Evolutionary conservation across 768 basidiomycete species (phyloP).

Genomic region (Mycena metata): DNA sequence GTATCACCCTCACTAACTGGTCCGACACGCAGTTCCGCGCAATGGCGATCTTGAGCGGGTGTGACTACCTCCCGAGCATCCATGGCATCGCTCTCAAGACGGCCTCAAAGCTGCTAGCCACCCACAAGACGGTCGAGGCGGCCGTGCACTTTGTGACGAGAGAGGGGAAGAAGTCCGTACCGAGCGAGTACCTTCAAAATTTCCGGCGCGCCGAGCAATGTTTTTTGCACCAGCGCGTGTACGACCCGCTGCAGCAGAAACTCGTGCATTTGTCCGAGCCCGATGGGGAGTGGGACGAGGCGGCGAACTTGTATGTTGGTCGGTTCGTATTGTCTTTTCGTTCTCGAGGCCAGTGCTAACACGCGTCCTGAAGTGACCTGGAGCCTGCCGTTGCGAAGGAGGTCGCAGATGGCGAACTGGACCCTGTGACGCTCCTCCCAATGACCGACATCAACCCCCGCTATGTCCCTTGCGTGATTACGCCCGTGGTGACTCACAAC

Average conservation of each 20-base stretch:
- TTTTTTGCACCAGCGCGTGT: conserved; percentile 94
- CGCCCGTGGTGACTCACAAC: no score
- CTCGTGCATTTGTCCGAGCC: conserved; percentile 82
- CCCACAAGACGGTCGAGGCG: conserved; percentile 89
- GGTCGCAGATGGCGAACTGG: conserved; percentile 77
- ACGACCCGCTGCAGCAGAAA: conserved; percentile 74
- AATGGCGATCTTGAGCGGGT: conserved; percentile 94
- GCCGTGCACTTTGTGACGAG: conserved; percentile 80
- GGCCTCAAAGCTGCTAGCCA: conserved; percentile 84
- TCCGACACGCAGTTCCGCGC: conserved; percentile 90
- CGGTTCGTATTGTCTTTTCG: conserved; percentile 64
- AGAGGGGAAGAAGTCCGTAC: conserved; percentile 89
- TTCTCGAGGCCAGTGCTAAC: conserved; percentile 13
- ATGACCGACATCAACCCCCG: conserved; percentile 86
- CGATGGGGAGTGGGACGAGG: conserved; percentile 66
- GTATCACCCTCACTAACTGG: conserved; percentile 90
- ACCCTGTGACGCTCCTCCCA: conserved; percentile 75
- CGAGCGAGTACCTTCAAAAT: conserved; percentile 77
- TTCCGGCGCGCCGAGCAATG: conserved; percentile 91
- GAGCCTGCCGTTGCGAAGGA: conserved; percentile 73
- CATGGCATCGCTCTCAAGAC: conserved; percentile 95
- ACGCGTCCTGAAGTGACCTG: conserved; percentile 64
- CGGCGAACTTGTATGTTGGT: conserved; percentile 80
- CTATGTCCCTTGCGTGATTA: conserved; percentile 69
- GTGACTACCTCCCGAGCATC: conserved; percentile 93